A percentile compares a stretch with the other conserved stretches of the same genome.
These are phyloP conservation scores for Leccinum subrobustum DNA, from an alignment of 1,284 basidiomycete genomes.

Conservation along the genomic window DNA sequence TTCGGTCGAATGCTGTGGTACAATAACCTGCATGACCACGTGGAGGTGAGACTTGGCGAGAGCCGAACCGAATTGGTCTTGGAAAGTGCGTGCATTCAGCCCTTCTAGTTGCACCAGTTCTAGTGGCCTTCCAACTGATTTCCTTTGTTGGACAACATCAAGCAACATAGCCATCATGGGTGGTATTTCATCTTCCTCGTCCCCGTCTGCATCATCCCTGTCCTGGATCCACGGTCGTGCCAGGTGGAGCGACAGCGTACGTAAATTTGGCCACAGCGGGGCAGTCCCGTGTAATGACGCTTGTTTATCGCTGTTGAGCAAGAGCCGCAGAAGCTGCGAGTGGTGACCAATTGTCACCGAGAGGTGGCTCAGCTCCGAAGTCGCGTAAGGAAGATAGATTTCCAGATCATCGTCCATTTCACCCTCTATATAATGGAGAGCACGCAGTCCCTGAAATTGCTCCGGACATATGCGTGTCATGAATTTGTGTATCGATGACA, in stretches of 20 bases:
- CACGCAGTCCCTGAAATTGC: conserved; percentile 30
- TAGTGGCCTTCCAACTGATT: conserved; percentile 30
- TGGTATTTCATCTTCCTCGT: conserved; percentile 33
- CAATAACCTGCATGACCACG: conserved; percentile 26
- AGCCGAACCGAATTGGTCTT: conserved; percentile 27
- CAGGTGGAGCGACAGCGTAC: conserved; percentile 28
- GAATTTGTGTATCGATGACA: conserved; percentile 38
- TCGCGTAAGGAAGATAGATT: conserved; percentile 33
- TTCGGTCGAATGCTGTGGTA: conserved; percentile 20
- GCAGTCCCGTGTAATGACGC: conserved; percentile 32
- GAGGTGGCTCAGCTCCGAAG: conserved; percentile 32
- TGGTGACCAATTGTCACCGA: conserved; percentile 34
- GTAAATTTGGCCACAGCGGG: conserved; percentile 34
- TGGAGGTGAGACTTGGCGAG: conserved; percentile 30
- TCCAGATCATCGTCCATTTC: conserved; percentile 36
- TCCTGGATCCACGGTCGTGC: conserved; percentile 31
- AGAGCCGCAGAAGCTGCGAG: conserved; percentile 33
- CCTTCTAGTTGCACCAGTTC: conserved; percentile 28
- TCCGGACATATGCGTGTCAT: conserved; percentile 35
- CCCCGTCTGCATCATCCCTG: conserved; percentile 30
- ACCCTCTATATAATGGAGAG: conserved; percentile 36
- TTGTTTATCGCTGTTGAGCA: conserved; percentile 35
- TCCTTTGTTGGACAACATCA: conserved; percentile 34
- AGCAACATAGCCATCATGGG: conserved; percentile 32
- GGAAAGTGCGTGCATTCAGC: conserved; percentile 22